Base-by-base conservation (phyloP, 371 early-diverging fungal species). In the Saksenaea oblongispora region DNA sequence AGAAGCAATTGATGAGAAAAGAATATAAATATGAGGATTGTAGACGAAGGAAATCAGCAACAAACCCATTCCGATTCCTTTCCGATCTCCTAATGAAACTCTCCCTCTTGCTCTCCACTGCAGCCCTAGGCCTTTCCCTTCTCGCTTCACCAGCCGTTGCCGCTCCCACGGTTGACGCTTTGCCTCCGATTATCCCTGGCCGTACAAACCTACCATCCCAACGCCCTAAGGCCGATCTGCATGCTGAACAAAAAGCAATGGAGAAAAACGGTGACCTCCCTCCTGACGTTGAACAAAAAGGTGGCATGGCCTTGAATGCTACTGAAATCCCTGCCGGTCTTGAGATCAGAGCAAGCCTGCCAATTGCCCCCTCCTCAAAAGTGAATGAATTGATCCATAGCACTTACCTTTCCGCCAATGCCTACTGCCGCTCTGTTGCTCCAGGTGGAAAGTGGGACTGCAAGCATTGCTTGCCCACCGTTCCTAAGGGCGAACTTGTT, bases 211-310 rank as follows among this genome's bases (percentile, higher is more conserved):
- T 68, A 62, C 3, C 59, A 53, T 17, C 65, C 68, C 70, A 60
- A 0, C 59, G 44, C 26, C 64, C 66, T 65, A 70, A 72, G 57
- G 66, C 62, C 14, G 65, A 61, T 24, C 67, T 71, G 59, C 67
- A 63, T 22, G 70, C 63, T 24, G 67, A 67, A 60, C 34, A 54
- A 22, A n/a, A 18, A 9, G 63, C 63, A 10, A 18, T 59, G 22
- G 11, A 54, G 39, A 18, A 17, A n/a, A 67, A 63, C 37, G 67
- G 60, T 22, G 35, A 58, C 15, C 63, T 67, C 36, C 59, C 63
- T 5, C 17, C 54, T 14, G 67, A 47, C 13, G 55, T 47, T 3
- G 63, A 62, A 15, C 24, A 34, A 15, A 61, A 59, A 36, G 37
- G 51, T 41, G 63, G 60, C 15, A 54, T 63, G 51, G 67, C 67